These are phyloP conservation scores for Penicillium sp. DNA, from an alignment of 2,329 filamentous ascomycete genomes.

Conservation along the genomic window DNA sequence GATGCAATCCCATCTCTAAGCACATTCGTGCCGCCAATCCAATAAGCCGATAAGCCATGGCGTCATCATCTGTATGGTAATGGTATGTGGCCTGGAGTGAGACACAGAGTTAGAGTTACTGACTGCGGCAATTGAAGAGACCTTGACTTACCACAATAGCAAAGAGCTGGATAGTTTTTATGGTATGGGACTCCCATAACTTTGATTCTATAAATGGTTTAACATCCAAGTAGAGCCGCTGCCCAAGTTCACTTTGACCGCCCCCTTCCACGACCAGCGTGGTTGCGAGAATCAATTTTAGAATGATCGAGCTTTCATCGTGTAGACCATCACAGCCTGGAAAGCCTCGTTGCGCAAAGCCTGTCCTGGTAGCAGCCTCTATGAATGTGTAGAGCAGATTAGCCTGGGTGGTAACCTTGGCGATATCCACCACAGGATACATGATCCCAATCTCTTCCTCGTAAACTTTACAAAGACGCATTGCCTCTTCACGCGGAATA, in stretches of 20 bases:
- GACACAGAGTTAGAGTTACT: conserved; percentile 1
- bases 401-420: conserved; percentile 67
- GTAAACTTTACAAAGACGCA: conserved; percentile 73
- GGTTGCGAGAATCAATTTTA: conserved; percentile 82
- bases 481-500: conserved; percentile 72
- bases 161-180: conserved; percentile 59
- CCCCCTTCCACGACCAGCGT: conserved; percentile 74
- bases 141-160: conserved; percentile 43
- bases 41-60: conserved; percentile 81
- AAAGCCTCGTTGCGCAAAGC: conserved; percentile 54
- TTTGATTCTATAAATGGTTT: conserved; percentile 66
- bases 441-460: conserved; percentile 90
- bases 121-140: background rate
- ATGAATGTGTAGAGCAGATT: conserved; percentile 69
- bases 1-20: conserved; percentile 77
- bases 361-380: conserved; percentile 60
- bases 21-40: conserved; percentile 78
- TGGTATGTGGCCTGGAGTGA: conserved; percentile 64
- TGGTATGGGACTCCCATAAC: conserved; percentile 55
- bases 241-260: conserved; percentile 72
- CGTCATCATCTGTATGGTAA: conserved; percentile 82
- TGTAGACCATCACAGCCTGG: conserved; percentile 59
- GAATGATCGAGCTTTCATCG: conserved; percentile 64
- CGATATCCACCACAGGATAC: conserved; percentile 81
- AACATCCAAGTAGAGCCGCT: conserved; percentile 71